phyloP scores from a whole-genome alignment of 2,329 filamentous ascomycete species.

The Microsporum ferrugineum region DNA sequence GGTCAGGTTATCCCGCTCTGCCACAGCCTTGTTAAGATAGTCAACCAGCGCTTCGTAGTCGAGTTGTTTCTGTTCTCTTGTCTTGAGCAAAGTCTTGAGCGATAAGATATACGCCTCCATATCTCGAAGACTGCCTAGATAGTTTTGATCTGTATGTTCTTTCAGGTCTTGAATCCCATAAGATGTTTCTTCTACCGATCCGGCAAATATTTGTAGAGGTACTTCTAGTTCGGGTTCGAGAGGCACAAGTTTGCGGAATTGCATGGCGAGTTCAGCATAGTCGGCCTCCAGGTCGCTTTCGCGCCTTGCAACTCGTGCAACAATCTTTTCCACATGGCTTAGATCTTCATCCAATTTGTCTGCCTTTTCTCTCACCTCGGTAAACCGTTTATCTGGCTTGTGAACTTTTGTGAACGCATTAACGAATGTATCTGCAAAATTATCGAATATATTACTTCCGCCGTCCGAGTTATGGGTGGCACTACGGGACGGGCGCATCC shows the following conservation, averaged over 20 bases:
- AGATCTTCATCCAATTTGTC: slow-evolving; percentile 93
- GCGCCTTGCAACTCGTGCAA: slow-evolving; percentile 75
- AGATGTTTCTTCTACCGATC: slow-evolving; percentile 72
- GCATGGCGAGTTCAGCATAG: slow-evolving; percentile 77
- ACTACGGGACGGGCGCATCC: slow-evolving; percentile 56
- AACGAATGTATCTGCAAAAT: slow-evolving; percentile 89
- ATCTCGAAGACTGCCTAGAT: slow-evolving; percentile 80
- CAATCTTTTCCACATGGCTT: slow-evolving; percentile 87
- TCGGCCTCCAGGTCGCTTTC: slow-evolving; percentile 81
- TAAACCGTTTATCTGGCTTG: slow-evolving; percentile 86
- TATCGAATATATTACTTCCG: slow-evolving; percentile 69
- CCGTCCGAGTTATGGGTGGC: slow-evolving; percentile 39
- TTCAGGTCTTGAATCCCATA: slow-evolving; percentile 67
- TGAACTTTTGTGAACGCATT: slow-evolving; percentile 96
- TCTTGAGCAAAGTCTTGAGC: slow-evolving; percentile 77
- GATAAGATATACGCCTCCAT: slow-evolving; percentile 92
- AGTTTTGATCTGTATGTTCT: slow-evolving; percentile 90
- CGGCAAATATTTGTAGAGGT: slow-evolving; percentile 73
- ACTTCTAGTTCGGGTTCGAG: slow-evolving; percentile 79
- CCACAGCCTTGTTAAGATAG: slow-evolving; percentile 81
- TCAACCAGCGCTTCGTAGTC: slow-evolving; percentile 94
- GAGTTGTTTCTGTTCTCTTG: slow-evolving; percentile 92
- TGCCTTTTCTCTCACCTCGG: slow-evolving; percentile 83
- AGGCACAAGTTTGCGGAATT: slow-evolving; percentile 85
- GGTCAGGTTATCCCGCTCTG: slow-evolving; percentile 70